A percentile compares a stretch with the other conserved stretches of the same genome.
Evolutionary conservation across 495 filamentous ascomycete species (phyloP).

Genomic region (Talaromyces thailandensis): DNA sequence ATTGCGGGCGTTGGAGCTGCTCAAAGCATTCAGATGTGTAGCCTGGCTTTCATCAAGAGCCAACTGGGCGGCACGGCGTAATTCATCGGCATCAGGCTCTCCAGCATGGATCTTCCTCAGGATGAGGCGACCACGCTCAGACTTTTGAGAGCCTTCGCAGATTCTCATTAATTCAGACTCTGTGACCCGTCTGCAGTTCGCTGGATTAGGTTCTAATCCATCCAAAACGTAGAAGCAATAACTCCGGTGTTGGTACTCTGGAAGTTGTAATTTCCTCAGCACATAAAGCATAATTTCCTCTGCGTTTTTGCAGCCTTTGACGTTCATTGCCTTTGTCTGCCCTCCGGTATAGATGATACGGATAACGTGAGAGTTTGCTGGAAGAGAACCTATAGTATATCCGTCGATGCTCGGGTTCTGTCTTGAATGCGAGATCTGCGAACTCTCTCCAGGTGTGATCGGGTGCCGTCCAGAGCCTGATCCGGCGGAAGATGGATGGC

Average conservation of each 20-base stretch:
- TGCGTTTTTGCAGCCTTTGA: slow-evolving; percentile 78
- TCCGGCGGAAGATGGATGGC: slow-evolving; percentile 35
- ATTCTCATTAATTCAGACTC: slow-evolving; percentile 84
- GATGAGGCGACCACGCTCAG: slow-evolving; percentile 84
- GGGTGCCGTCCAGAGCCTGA: slow-evolving; percentile 38
- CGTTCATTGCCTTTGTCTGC: slow-evolving; percentile 83
- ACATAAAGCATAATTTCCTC: slow-evolving; percentile 86
- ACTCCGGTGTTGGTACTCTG: slow-evolving; percentile 67
- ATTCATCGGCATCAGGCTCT: slow-evolving; percentile 71
- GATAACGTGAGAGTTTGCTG: slow-evolving; percentile 71
- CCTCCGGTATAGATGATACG: slow-evolving; percentile 85
- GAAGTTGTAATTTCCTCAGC: slow-evolving; percentile 67
- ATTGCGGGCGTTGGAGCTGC: slow-evolving; percentile 54
- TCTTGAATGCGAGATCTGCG: slow-evolving; percentile 27
- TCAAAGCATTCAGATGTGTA: slow-evolving; percentile 56
- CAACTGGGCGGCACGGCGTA: slow-evolving; percentile 73
- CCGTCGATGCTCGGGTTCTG: slow-evolving; percentile 71
- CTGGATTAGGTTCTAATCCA: slow-evolving; percentile 71
- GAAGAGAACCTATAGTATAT: slow-evolving; percentile 71
- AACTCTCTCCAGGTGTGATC: slow-evolving; percentile 30
- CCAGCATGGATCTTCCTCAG: slow-evolving; percentile 80
- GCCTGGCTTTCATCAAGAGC: slow-evolving; percentile 72
- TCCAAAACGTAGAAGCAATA: slow-evolving; percentile 79
- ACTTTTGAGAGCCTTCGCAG: slow-evolving; percentile 46
- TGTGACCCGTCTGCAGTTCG: slow-evolving; percentile 64